Conservation (phyloP, 208 protist genomes). For the Acanthamoeba rhysodes region DNA sequence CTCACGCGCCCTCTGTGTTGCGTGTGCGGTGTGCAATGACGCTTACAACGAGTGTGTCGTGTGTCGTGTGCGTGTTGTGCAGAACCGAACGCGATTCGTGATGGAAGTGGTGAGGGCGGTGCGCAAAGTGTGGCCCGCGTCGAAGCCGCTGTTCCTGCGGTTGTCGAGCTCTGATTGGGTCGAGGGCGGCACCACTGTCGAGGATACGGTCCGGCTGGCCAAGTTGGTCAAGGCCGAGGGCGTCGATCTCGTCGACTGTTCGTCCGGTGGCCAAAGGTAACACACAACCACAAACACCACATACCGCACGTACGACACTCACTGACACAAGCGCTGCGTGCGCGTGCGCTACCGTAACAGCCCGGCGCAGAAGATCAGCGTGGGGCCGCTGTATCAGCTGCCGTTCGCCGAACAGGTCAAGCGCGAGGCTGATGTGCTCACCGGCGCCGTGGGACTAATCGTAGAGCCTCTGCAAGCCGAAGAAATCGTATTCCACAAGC, state of each 20-base stretch:
- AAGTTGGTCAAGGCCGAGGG: constrained; percentile 73
- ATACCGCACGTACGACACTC: too few species aligned
- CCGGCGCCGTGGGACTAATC: constrained; percentile 81
- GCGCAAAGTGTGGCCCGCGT: constrained; percentile 64
- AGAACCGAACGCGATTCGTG: constrained; percentile 82
- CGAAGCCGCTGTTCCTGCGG: constrained; percentile 76
- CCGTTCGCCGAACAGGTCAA: constrained; percentile 79
- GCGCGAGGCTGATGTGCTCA: constrained; percentile 10
- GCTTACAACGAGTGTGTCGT: background rate
- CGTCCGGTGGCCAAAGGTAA: constrained; percentile 77
- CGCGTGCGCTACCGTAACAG: too few species aligned
- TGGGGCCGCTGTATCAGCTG: constrained; percentile 78
- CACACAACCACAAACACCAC: background rate
- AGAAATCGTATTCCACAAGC: constrained; percentile 74
- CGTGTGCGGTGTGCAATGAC: background rate
- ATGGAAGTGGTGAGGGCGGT: constrained; percentile 91
- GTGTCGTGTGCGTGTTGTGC: background rate
- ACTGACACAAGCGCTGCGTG: too few species aligned
- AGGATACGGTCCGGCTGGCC: constrained; percentile 76
- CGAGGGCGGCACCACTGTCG: constrained; percentile 77
- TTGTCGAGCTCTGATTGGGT: constrained; percentile 74
- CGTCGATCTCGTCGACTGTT: constrained; percentile 83
- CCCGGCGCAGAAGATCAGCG: constrained; percentile 39
- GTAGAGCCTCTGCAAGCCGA: constrained; percentile 59
- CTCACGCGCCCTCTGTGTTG: background rate